A percentile compares a stretch with the other conserved stretches of the same genome.
These are phyloP conservation scores for Mucor irregularis DNA, from an alignment of 371 early-diverging fungal species.

Conservation along the genomic window DNA sequence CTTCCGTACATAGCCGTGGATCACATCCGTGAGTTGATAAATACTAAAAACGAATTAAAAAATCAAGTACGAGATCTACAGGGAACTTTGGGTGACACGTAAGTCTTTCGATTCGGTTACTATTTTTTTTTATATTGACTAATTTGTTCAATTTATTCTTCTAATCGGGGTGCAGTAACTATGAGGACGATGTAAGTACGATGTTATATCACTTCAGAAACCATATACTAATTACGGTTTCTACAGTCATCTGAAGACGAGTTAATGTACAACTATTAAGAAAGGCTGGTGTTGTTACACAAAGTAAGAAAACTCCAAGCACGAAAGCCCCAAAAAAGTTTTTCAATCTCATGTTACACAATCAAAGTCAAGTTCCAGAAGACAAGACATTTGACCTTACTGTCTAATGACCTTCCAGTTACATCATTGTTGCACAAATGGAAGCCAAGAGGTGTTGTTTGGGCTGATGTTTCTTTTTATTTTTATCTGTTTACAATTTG, in stretches of 20 bases:
- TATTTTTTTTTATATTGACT: slow-evolving; percentile 10
- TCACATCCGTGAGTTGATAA: slow-evolving; percentile 18
- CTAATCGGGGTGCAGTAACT: slow-evolving; percentile 15
- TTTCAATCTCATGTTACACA: no score
- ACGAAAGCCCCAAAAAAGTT: no score
- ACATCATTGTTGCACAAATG: not conserved
- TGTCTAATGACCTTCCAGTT: not conserved
- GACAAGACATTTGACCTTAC: not conserved
- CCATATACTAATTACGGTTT: not conserved
- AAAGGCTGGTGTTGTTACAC: not conserved
- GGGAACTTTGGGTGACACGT: slow-evolving; percentile 21
- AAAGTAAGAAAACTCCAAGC: no score
- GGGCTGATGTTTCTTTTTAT: not conserved
- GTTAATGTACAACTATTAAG: slow-evolving; percentile 25
- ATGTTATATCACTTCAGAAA: not conserved
- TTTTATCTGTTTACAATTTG: no score
- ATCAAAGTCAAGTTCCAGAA: not conserved
- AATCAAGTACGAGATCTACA: slow-evolving; percentile 22
- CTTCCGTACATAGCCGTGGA: slow-evolving; percentile 13
- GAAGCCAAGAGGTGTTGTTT: no score
- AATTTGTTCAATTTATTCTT: not conserved
- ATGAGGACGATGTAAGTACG: slow-evolving; percentile 40
- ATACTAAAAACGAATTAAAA: slow-evolving; percentile 18
- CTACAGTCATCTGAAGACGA: slow-evolving; percentile 47
- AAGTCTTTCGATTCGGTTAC: not conserved